Evolutionary conservation across 768 basidiomycete species (phyloP).

Genomic region (Lactarius tabidus): DNA sequence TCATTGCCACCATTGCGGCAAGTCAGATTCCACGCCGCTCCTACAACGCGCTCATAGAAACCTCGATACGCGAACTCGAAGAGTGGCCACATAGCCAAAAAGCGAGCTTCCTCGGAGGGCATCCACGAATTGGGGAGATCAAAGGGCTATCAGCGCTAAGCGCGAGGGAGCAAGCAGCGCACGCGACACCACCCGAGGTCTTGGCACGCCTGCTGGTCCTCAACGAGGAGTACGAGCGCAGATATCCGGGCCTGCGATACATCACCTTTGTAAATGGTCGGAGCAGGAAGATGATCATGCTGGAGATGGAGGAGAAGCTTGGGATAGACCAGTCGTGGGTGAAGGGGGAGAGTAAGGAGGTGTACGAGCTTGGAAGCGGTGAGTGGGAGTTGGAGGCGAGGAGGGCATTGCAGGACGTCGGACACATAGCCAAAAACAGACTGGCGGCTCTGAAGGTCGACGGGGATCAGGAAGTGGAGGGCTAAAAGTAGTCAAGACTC

Average conservation of each 20-base stretch:
- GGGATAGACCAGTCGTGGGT: slow-evolving; percentile 45
- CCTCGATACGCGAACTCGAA: slow-evolving; percentile 45
- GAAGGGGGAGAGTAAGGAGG: slow-evolving; percentile 34
- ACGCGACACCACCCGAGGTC: slow-evolving; percentile 67
- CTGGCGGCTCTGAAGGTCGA: slow-evolving; percentile 43
- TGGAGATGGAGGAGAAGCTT: slow-evolving; percentile 75
- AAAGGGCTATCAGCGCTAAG: slow-evolving; percentile 72
- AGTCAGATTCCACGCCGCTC: slow-evolving; percentile 24
- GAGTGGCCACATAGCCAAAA: slow-evolving; percentile 49
- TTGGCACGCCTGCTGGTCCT: slow-evolving; percentile 67
- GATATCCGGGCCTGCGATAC: slow-evolving; percentile 74
- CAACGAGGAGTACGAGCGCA: slow-evolving; percentile 71
- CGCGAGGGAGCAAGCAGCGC: slow-evolving; percentile 68
- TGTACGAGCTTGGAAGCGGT: slow-evolving; percentile 37
- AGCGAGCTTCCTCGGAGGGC: slow-evolving; percentile 71
- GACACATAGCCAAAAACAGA: slow-evolving; percentile 71
- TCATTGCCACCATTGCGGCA: slow-evolving; percentile 44
- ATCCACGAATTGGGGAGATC: slow-evolving; percentile 86
- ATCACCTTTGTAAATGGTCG: slow-evolving; percentile 93
- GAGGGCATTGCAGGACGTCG: slow-evolving; percentile 71
- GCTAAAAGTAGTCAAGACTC: not conserved
- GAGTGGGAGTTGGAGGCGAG: slow-evolving; percentile 65
- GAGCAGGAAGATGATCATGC: slow-evolving; percentile 60
- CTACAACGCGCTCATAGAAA: slow-evolving; percentile 55
- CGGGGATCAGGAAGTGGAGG: slow-evolving; percentile 28